A percentile compares a stretch with the other conserved stretches of the same genome.
phyloP scores from a whole-genome alignment of 805 yeast species.

The Pichia scutulata region DNA sequence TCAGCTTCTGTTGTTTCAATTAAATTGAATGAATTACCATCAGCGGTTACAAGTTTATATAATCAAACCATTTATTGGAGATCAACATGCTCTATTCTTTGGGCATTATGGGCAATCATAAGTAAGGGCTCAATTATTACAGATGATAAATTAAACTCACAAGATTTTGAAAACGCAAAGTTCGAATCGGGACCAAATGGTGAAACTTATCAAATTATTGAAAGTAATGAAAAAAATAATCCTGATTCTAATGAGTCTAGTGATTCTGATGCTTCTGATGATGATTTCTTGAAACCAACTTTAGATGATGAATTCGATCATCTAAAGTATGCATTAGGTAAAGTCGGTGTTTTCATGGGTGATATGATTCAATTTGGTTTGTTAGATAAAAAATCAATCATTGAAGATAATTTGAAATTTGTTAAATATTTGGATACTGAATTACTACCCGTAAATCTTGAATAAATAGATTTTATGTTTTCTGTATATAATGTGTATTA shows the following conservation, averaged over 20 bases:
- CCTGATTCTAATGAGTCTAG: conserved; percentile 22
- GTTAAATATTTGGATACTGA: conserved; percentile 38
- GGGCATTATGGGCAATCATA: conserved; percentile 91
- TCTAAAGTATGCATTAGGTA: conserved; percentile 65
- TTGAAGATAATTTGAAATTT: conserved; percentile 25
- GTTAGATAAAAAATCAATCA: conserved; percentile 26
- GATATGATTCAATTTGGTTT: conserved; percentile 63
- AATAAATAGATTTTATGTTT: not conserved
- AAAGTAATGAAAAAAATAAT: conserved; percentile 21
- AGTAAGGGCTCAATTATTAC: conserved; percentile 19
- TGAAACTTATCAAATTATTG: conserved; percentile 35
- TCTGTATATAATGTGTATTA: not conserved
- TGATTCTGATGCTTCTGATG: conserved; percentile 20
- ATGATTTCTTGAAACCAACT: conserved; percentile 24
- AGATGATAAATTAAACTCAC: not conserved
- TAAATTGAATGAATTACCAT: conserved; percentile 28
- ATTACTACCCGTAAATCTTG: conserved; percentile 17
- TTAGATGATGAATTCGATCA: conserved; percentile 68
- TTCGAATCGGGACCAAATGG: conserved; percentile 50
- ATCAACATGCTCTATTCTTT: conserved; percentile 64
- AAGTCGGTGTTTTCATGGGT: conserved; percentile 64
- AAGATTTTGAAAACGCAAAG: conserved; percentile 15
- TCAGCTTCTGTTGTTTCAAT: conserved; percentile 27
- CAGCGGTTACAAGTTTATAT: conserved; percentile 41
- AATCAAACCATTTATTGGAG: conserved; percentile 74